phyloP scores from a whole-genome alignment of 257 asterid genomes.

The Gentiana macrophylla region DNA sequence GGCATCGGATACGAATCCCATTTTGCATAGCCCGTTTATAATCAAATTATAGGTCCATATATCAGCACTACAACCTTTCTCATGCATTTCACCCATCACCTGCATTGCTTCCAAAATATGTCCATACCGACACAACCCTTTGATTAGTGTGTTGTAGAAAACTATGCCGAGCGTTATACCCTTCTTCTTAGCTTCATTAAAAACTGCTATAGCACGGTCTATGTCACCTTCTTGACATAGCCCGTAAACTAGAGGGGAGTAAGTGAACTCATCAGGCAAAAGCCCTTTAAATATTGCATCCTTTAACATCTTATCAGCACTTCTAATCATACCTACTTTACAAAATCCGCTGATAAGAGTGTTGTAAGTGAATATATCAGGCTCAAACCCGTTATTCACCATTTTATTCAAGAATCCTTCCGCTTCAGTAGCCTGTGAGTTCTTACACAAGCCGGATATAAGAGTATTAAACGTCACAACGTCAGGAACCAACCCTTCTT shows the following conservation, averaged over 20 bases:
- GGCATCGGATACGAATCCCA: conserved; percentile 75
- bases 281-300: conserved; percentile 71
- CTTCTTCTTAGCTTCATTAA: conserved; percentile 41
- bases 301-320: conserved; percentile 51
- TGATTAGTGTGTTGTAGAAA: conserved; percentile 55
- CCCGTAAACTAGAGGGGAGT: conserved; percentile 60
- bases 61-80: conserved; percentile 56
- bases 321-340: conserved; percentile 50
- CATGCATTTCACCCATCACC: conserved; percentile 64
- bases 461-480: conserved; percentile 77
- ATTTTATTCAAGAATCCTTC: conserved; percentile 64
- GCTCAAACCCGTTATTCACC: conserved; percentile 65
- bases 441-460: conserved; percentile 76
- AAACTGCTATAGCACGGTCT: conserved; percentile 46
- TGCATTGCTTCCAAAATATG: conserved; percentile 60
- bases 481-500: conserved; percentile 57
- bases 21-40: conserved; percentile 71
- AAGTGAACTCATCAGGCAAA: conserved; percentile 73
- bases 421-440: conserved; percentile 62
- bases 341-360: conserved; percentile 74
- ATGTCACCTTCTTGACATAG: conserved; percentile 65
- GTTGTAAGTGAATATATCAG: conserved; percentile 77
- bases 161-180: conserved; percentile 47
- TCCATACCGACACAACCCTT: conserved; percentile 62
- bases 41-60: conserved; percentile 77